Conservation (phyloP, 73 alveolate species). For the Tetrahymena thermophila region DNA sequence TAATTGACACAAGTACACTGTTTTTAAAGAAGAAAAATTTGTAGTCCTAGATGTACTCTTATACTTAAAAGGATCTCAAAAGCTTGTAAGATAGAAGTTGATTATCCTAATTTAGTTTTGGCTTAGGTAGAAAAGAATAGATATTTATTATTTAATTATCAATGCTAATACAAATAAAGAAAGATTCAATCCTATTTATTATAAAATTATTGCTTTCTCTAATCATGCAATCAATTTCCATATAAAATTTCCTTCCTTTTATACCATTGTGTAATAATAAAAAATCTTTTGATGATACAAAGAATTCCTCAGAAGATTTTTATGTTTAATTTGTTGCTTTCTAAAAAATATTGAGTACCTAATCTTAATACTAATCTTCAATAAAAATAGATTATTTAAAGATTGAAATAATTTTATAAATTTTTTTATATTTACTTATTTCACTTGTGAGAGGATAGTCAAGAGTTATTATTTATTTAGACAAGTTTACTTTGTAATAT, state of each 20-base stretch:
- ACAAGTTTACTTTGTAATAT: neutral
- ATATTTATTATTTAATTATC: neutral
- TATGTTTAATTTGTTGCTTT: neutral
- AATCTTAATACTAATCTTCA: neutral
- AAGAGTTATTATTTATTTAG: neutral
- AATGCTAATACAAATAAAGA: neutral
- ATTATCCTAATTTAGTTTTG: neutral
- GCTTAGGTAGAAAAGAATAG: neutral
- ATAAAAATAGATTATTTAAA: no score
- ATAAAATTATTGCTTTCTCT: neutral
- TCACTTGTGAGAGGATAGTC: neutral
- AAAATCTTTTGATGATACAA: neutral
- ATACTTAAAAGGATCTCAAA: neutral
- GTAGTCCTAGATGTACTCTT: neutral
- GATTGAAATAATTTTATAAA: no score
- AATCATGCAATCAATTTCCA: neutral
- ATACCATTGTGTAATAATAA: neutral
- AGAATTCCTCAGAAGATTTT: neutral
- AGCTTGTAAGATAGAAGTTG: neutral
- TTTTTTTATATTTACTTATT: neutral
- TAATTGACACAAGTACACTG: neutral
- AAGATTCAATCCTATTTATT: neutral
- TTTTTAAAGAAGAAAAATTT: neutral
- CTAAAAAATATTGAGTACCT: neutral
- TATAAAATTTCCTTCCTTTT: neutral